Conservation (phyloP, 2,329 filamentous ascomycete genomes). For the Beauveria brongniartii region DNA sequence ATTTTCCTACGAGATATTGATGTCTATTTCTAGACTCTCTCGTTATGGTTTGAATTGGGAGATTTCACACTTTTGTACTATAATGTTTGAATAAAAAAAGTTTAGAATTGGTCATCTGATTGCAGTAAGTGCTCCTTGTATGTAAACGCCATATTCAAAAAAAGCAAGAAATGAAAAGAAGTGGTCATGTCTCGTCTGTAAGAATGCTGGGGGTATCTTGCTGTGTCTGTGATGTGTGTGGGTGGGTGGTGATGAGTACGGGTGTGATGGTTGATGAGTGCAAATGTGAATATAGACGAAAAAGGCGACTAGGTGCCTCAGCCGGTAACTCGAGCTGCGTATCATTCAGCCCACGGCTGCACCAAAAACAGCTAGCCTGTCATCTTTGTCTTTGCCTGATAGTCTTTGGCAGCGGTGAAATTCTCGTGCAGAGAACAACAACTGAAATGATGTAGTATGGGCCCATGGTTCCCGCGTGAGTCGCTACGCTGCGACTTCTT, state of each 20-base stretch:
- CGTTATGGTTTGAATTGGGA: no score
- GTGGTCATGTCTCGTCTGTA: slow-evolving; percentile 7
- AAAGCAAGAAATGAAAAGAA: neutral
- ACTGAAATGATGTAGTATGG: neutral
- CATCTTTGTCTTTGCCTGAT: neutral
- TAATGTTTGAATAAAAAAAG: neutral
- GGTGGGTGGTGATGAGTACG: neutral
- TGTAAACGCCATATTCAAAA: neutral
- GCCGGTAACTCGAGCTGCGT: neutral
- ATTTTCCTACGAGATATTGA: neutral
- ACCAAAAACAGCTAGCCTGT: neutral
- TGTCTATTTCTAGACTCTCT: neutral
- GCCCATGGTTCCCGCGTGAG: neutral
- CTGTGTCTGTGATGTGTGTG: neutral
- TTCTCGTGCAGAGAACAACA: neutral
- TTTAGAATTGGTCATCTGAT: neutral
- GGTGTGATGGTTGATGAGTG: neutral
- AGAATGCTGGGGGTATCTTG: slow-evolving; percentile 4
- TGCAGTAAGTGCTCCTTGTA: neutral
- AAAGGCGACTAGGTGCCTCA: neutral
- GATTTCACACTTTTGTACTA: neutral
- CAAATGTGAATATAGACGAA: neutral
- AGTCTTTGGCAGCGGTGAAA: neutral
- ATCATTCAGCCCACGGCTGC: neutral
- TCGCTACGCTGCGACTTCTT: neutral